These are phyloP conservation scores for Phlegmacium glaucopus DNA, from an alignment of 768 basidiomycete genomes.

Conservation along the genomic window DNA sequence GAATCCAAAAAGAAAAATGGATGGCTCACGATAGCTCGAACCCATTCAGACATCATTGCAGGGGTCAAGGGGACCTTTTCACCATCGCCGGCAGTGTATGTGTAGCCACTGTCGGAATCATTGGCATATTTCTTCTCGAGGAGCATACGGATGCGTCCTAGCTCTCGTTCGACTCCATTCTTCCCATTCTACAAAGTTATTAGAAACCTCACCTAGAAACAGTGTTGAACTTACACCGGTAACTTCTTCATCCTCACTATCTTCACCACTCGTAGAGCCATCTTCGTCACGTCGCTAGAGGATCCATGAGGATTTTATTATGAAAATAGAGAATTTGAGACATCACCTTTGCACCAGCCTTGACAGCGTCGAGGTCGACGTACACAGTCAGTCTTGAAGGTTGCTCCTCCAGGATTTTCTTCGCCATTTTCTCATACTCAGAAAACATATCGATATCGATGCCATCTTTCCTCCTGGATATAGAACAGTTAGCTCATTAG, in stretches of 20 bases:
- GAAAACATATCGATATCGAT: slow-evolving; percentile 11
- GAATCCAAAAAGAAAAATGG: not conserved
- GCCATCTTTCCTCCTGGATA: slow-evolving; percentile 13
- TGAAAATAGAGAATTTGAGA: not conserved
- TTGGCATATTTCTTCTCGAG: slow-evolving; percentile 8
- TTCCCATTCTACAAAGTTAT: slow-evolving; percentile 4
- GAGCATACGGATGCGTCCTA: slow-evolving; percentile 2
- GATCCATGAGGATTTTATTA: not conserved
- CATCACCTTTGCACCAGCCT: slow-evolving; percentile 5
- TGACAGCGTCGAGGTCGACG: slow-evolving; percentile 9
- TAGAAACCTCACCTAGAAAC: not conserved
- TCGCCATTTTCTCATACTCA: slow-evolving; percentile 11
- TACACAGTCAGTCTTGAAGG: slow-evolving; percentile 10
- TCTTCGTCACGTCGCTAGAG: not conserved
- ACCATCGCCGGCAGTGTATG: slow-evolving; percentile 3
- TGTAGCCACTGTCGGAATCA: not conserved
- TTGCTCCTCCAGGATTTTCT: slow-evolving; percentile 3
- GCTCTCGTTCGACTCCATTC: slow-evolving; percentile 1
- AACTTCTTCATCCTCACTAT: not conserved
- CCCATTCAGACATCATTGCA: slow-evolving; percentile 6
- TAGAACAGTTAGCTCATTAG: not conserved
- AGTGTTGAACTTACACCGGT: not conserved
- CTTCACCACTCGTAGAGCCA: not conserved
- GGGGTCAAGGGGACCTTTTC: slow-evolving; percentile 3
- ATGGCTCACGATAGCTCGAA: slow-evolving; percentile 5